phyloP scores from a whole-genome alignment of 2,329 filamentous ascomycete genomes.

The Bipolaris bicolor region DNA sequence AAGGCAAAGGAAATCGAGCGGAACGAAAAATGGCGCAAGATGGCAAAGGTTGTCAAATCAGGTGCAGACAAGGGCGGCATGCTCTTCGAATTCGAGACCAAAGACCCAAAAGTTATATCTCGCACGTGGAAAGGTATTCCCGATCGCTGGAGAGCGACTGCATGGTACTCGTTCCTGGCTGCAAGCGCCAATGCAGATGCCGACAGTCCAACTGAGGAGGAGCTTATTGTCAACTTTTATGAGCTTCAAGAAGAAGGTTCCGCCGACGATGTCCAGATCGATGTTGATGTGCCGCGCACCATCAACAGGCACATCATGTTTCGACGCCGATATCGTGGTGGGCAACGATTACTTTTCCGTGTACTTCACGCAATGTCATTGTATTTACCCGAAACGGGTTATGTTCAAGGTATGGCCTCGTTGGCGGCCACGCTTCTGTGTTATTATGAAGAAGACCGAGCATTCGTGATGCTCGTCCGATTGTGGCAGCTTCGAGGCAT shows the following conservation, averaged over 20 bases:
- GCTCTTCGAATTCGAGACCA: constrained; percentile 79
- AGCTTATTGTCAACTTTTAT: constrained; percentile 74
- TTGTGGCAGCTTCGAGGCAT: constrained; percentile 90
- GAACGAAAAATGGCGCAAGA: constrained; percentile 71
- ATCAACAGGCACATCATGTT: constrained; percentile 99
- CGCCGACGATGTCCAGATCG: constrained; percentile 94
- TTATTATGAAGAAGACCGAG: constrained; percentile 94
- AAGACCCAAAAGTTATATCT: constrained; percentile 78
- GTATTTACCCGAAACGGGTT: constrained; percentile 89
- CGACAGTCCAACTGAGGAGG: constrained; percentile 69
- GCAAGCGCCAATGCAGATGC: constrained; percentile 72
- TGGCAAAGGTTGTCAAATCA: constrained; percentile 60
- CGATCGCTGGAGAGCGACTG: constrained; percentile 89
- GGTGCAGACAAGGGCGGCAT: constrained; percentile 64
- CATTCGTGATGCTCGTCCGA: constrained; percentile 95
- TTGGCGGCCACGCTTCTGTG: constrained; percentile 90
- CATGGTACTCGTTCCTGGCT: constrained; percentile 92
- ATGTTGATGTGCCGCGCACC: constrained; percentile 93
- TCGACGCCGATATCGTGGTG: constrained; percentile 84
- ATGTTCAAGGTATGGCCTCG: constrained; percentile 97
- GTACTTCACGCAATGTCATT: constrained; percentile 91
- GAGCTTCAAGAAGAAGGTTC: constrained; percentile 75
- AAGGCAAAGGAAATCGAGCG: constrained; percentile 66
- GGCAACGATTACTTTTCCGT: constrained; percentile 85
- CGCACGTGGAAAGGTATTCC: constrained; percentile 98